Base-by-base conservation (phyloP, 768 basidiomycete species). In the Collybia nuda region DNA sequence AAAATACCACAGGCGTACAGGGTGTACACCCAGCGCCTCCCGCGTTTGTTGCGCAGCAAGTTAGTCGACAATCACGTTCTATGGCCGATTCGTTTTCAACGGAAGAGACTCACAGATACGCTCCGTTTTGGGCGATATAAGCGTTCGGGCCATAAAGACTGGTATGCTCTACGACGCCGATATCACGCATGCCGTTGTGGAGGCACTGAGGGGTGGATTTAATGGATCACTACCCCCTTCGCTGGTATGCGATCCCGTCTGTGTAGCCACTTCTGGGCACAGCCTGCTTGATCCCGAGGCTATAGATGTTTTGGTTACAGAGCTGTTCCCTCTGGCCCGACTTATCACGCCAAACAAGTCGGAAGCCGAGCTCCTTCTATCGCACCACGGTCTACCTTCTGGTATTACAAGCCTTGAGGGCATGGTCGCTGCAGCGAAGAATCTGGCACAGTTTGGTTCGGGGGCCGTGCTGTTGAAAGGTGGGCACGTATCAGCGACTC, bases 261-360 rank as follows among this genome's bases (percentile, higher is more conserved):
- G 86, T 60, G 89, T 96, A 1, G 92, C 91, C 2, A 96, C 94
- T 0, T 92, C 90, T 0, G 93, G 93, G 2, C 90, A 94, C 61
- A 81, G 76, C 6, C 76, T 98, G 1, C 75, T 97, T 7, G 75
- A 85, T 5, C 68, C 78, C 14, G 78, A 81, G 9, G 92, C 94
- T 0, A 61, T 94, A 48, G 64, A 75, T 6, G 72, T 76, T 2
- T 58, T 97, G 53, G 73, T 81, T 6, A 49, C 67, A 0, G 76
- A 84, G n/a, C 67, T 96, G 1, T 79, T 95, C 43, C 91, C 92
- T 0, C 68, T 89, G 15, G 73, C 88, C 0, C 71, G 77, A 0
- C 63, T 94, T 37, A 74, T 98, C 44, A 96, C 94, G 0, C 95
- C 94, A 0, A 97, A 97, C 67, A 86, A 82, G 51, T 67, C 81